Conservation (phyloP, 768 basidiomycete species). For the Podaxis pistillaris region DNA sequence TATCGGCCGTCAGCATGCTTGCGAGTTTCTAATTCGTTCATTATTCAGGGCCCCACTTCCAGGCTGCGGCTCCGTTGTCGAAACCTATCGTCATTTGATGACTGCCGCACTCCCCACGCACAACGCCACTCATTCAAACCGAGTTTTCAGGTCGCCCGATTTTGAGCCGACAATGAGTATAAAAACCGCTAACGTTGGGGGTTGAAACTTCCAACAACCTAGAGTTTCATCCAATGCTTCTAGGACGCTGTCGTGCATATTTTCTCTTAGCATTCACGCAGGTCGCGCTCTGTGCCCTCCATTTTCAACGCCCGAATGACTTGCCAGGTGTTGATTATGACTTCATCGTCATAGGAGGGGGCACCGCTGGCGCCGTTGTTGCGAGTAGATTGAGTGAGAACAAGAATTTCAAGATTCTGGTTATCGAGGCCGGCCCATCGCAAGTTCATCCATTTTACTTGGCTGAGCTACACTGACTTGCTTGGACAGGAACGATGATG, state of each 20-base stretch:
- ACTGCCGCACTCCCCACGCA: too few species aligned
- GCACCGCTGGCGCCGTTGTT: constrained; percentile 13
- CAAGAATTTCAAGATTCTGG: constrained; percentile 12
- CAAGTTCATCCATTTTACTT: not conserved
- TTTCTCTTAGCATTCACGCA: not conserved
- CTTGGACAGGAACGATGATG: not conserved
- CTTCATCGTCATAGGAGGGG: constrained; percentile 16
- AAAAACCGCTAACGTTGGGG: too few species aligned
- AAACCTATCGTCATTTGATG: too few species aligned
- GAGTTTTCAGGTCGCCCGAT: too few species aligned
- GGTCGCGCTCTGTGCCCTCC: not conserved
- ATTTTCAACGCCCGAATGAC: not conserved
- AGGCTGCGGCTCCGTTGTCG: too few species aligned
- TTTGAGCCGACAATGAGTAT: too few species aligned
- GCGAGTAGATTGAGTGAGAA: constrained; percentile 11
- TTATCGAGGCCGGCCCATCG: constrained; percentile 18
- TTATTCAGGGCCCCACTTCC: too few species aligned
- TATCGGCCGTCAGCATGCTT: too few species aligned
- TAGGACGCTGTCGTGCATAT: not conserved
- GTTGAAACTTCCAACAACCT: too few species aligned
- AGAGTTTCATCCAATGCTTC: not conserved
- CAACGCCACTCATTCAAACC: too few species aligned
- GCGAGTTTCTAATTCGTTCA: too few species aligned
- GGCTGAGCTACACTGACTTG: not conserved
- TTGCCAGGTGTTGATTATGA: constrained; percentile 10